Base-by-base conservation (phyloP, 1,284 basidiomycete species). In the Takashimella koratensis region DNA sequence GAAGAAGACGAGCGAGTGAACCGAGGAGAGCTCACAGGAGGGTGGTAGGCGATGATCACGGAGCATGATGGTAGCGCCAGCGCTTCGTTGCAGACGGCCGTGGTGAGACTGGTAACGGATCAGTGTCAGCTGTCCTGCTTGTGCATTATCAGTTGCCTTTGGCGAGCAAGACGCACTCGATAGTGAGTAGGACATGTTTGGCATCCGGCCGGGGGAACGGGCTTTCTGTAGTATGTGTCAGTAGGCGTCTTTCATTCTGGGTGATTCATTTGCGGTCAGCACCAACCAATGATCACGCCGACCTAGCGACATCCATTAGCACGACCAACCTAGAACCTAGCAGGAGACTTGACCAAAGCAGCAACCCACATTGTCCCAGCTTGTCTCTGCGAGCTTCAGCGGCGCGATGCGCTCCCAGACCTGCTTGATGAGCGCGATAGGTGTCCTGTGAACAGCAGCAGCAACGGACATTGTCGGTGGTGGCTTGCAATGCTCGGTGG, bases 331-430 rank as follows among this genome's bases (percentile, higher is more conserved):
- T 51, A 24, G 16, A n/a, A 36, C n/a, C 16, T 2, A 16, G 40
- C 23, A 42, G n/a, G 19, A 25, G n/a, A n/a, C n/a, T n/a, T n/a
- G n/a, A n/a, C 30, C 30, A 39, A 24, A 6, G 39, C 22, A n/a
- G n/a, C n/a, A n/a, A n/a, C n/a, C 75, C 60, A 93, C 90, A 76
- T 94, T 94, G 68, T 95, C 91, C 90, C 91, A 95, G 60, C 82
- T 84, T 64, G 85, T 62, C 43, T 77, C 90, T 13, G 91, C 90
- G 4, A 94, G 80, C 49, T 83, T 79, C n/a, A 90, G 80, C 4
- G 91, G 91, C 1, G 90, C 89, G 59, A 95, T 87, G 43, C 85
- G 83, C 58, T 76, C 74, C 75, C 75, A 76, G n/a, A 68, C 73
- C 24, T 59, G 50, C 57, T 75, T 73, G 52, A 76, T 60, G 24